phyloP scores from a whole-genome alignment of 2,329 filamentous ascomycete species.

The Diaporthe citrichinensis region DNA sequence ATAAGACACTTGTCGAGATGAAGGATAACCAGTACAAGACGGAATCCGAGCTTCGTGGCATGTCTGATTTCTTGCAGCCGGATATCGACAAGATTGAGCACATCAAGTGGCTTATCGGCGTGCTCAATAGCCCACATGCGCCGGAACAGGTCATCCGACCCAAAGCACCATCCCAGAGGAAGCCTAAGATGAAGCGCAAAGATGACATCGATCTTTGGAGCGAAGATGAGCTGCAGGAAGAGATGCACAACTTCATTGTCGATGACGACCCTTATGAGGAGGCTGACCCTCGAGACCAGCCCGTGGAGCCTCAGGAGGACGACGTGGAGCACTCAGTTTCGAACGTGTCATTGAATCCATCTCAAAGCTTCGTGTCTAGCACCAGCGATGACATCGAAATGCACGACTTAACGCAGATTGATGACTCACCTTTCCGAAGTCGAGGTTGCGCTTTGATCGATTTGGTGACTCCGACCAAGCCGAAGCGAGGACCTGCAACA shows the following conservation, averaged over 20 bases:
- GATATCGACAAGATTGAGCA: conserved; percentile 71
- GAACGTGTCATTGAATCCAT: not conserved
- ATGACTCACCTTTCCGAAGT: conserved; percentile 5
- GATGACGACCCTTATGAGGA: conserved; percentile 49
- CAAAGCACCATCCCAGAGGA: conserved; percentile 48
- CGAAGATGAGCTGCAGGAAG: conserved; percentile 62
- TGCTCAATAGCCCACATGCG: conserved; percentile 58
- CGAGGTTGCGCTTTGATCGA: not conserved
- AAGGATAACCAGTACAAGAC: conserved; percentile 65
- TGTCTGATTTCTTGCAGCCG: conserved; percentile 55
- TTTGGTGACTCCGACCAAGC: conserved; percentile 25
- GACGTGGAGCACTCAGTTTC: conserved; percentile 37
- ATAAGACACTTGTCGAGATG: conserved; percentile 69
- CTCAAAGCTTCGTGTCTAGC: conserved; percentile 13
- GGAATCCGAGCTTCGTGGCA: conserved; percentile 64
- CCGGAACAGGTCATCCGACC: conserved; percentile 53
- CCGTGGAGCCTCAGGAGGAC: conserved; percentile 29
- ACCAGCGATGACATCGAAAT: conserved; percentile 27
- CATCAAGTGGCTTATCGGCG: conserved; percentile 62
- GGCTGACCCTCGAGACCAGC: conserved; percentile 25
- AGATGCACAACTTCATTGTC: conserved; percentile 65
- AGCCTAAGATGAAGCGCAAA: conserved; percentile 3
- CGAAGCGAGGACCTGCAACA: not conserved
- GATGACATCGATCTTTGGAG: conserved; percentile 39
- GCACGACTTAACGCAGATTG: conserved; percentile 37